Base-by-base conservation (phyloP, 495 filamentous ascomycete species). In the Penicillium ucsense region DNA sequence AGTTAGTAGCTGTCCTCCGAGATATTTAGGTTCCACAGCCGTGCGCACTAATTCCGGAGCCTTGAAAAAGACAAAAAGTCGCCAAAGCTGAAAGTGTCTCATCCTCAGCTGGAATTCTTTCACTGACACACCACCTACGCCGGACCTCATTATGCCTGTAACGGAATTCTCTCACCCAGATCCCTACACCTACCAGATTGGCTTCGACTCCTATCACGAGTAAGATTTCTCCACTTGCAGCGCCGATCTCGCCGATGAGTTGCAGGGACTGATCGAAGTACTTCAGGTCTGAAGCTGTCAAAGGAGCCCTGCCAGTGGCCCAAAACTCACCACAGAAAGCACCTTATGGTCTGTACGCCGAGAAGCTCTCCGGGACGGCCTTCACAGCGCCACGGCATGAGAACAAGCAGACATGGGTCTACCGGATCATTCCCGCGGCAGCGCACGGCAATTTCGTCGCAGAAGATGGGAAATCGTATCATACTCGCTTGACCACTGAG, bases 341-440 rank as follows among this genome's bases (percentile, higher is more conserved):
- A 3, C 77, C 88, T 0, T 80, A 84, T 42, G 90, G 89, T 2
- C 78, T 96, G 35, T 96, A 95, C 63, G 78, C 87, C 41, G 90
- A 96, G 64, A 95, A 95, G 76, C 79, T 96, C 30, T 95, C 90
- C 1, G 90, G 90, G 10, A 94, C 90, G 5, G 84, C 90, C 35
- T 96, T 96, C 62, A 96, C 90, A 29, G 88, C 89, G 5, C 90
- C 90, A 0, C 79, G 90, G 11, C 78, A 83, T 65, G 86, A 92
- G 61, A 96, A 94, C 68, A 81, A 84, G 61, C 90, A 95, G 58
- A 78, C 89, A 35, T 96, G 90, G 90, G 81, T 95, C n/a, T 95
- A 96, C 62, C 80, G 90, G 8, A 88, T 94, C 50, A 72, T 95
- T 30, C 90, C 90, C 34, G 78, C 86, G 0, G 88, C 87, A 36